Conservation (phyloP, 352 stramenopile species). For the Phytophthora rubi region DNA sequence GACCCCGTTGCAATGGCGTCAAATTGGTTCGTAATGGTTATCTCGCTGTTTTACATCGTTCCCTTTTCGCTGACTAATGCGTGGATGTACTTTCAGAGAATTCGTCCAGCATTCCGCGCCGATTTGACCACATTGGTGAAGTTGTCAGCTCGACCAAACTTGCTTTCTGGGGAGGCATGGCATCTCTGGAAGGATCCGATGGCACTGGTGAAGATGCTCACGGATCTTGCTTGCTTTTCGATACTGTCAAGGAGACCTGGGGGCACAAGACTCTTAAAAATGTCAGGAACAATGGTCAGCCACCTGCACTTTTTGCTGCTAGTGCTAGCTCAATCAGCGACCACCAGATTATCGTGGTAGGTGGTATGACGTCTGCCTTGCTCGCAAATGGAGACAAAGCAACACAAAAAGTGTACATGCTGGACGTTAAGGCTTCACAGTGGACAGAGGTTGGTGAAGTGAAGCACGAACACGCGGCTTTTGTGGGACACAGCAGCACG, state of each 20-base stretch:
- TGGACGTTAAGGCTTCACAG: constrained; percentile 52
- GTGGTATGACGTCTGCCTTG: constrained; percentile 55
- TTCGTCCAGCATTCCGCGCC: constrained; percentile 14
- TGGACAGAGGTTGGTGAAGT: constrained; percentile 65
- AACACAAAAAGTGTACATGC: constrained; percentile 60
- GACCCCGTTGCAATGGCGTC: constrained; percentile 47
- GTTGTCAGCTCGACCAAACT: constrained; percentile 59
- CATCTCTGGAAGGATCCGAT: constrained; percentile 44
- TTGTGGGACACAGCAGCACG: constrained; percentile 59
- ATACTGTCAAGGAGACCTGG: constrained; percentile 56
- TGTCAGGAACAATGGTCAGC: constrained; percentile 33
- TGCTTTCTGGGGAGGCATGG: constrained; percentile 67
- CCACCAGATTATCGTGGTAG: constrained; percentile 63
- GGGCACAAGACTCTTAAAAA: constrained; percentile 46
- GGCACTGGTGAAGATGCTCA: constrained; percentile 28
- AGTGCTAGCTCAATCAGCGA: constrained; percentile 58
- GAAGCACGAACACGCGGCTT: constrained; percentile 52
- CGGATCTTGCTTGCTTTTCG: constrained; percentile 52
- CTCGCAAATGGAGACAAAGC: constrained; percentile 45
- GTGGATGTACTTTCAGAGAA: constrained; percentile 26
- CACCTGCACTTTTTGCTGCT: constrained; percentile 49
- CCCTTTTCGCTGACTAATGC: background rate
- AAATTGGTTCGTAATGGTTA: constrained; percentile 43
- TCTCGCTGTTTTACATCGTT: background rate
- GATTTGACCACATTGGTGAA: constrained; percentile 71